These are phyloP conservation scores for Pseudocercospora cruenta DNA, from an alignment of 2,329 filamentous ascomycete species.

Conservation along the genomic window DNA sequence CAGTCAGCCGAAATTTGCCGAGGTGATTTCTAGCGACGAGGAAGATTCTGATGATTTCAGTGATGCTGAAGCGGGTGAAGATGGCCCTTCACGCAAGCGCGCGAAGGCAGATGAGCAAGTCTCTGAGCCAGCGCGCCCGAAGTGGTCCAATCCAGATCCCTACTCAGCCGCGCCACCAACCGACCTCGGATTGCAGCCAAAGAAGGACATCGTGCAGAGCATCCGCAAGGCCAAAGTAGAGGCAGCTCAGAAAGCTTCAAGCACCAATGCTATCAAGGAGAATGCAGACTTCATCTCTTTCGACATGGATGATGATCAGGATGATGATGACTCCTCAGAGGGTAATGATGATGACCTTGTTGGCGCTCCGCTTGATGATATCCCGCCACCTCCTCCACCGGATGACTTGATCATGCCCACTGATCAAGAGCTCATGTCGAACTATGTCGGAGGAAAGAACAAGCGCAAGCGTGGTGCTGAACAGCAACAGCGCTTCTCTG, in stretches of 20 bases:
- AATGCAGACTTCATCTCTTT: slow-evolving; percentile 87
- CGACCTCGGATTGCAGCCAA: slow-evolving; percentile 73
- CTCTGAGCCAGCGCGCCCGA: slow-evolving; percentile 56
- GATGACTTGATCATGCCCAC: slow-evolving; percentile 29
- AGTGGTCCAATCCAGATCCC: slow-evolving; percentile 95
- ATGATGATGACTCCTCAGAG: slow-evolving; percentile 40
- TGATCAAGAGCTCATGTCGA: slow-evolving; percentile 27
- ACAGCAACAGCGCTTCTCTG: slow-evolving; percentile 39
- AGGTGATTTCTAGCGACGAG: slow-evolving; percentile 46
- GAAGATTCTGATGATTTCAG: slow-evolving; percentile 36
- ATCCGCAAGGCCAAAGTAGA: slow-evolving; percentile 86
- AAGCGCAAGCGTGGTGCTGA: slow-evolving; percentile 68
- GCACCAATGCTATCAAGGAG: slow-evolving; percentile 40
- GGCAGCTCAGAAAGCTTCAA: slow-evolving; percentile 57
- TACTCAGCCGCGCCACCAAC: slow-evolving; percentile 85
- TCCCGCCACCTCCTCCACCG: slow-evolving; percentile 22
- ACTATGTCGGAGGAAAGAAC: slow-evolving; percentile 4
- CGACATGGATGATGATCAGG: slow-evolving; percentile 37
- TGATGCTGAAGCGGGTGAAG: slow-evolving; percentile 29
- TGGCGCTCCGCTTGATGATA: slow-evolving; percentile 7
- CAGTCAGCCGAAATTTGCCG: slow-evolving; percentile 46
- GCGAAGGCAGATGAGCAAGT: slow-evolving; percentile 33
- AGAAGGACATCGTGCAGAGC: slow-evolving; percentile 83
- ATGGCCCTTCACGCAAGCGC: slow-evolving; percentile 37
- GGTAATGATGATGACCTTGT: slow-evolving; percentile 40